Evolutionary conservation across 139 green algal genomes (phyloP).

Genomic region (Chlamydomonas asymmetrica): DNA sequence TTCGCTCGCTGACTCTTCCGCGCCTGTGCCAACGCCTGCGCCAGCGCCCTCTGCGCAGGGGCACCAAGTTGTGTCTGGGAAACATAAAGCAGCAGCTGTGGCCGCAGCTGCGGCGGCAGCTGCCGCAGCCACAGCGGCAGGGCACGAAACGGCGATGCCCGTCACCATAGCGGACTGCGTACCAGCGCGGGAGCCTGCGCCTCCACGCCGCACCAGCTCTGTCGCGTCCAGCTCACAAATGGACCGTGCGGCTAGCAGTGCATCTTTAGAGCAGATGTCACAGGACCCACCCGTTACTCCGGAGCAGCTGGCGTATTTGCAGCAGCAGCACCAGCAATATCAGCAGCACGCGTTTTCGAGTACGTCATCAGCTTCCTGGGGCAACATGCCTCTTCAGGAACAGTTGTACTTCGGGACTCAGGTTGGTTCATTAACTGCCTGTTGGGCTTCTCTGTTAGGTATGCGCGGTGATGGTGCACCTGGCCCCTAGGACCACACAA

Average conservation of each 20-base stretch:
- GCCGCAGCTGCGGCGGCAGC: neutral
- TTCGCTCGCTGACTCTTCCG: slow-evolving; percentile 27
- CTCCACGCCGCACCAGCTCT: slow-evolving; percentile 28
- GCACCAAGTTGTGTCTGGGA: too few relatives aligned
- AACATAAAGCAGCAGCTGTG: too few relatives aligned
- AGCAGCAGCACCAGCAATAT: slow-evolving; percentile 32
- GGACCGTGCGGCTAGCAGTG: slow-evolving; percentile 26
- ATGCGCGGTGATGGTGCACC: too few relatives aligned
- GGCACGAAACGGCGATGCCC: neutral
- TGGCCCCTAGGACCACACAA: too few relatives aligned
- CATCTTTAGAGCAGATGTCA: slow-evolving; percentile 32
- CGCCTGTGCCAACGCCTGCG: neutral
- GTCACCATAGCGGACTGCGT: too few relatives aligned
- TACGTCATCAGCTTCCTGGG: too few relatives aligned
- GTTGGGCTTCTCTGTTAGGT: too few relatives aligned
- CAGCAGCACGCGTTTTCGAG: too few relatives aligned
- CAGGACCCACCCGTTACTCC: slow-evolving; percentile 30
- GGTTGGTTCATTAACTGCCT: too few relatives aligned
- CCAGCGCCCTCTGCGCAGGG: neutral
- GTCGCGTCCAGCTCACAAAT: slow-evolving; percentile 28
- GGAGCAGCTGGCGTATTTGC: slow-evolving; percentile 31
- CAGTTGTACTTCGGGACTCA: too few relatives aligned
- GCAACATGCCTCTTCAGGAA: too few relatives aligned
- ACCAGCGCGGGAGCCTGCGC: too few relatives aligned
- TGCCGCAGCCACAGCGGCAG: slow-evolving; percentile 20